Evolutionary conservation across 2,329 filamentous ascomycete genomes (phyloP), one percentile per base, ranked within the genome.

Genomic region (Penicillium sp.): DNA sequence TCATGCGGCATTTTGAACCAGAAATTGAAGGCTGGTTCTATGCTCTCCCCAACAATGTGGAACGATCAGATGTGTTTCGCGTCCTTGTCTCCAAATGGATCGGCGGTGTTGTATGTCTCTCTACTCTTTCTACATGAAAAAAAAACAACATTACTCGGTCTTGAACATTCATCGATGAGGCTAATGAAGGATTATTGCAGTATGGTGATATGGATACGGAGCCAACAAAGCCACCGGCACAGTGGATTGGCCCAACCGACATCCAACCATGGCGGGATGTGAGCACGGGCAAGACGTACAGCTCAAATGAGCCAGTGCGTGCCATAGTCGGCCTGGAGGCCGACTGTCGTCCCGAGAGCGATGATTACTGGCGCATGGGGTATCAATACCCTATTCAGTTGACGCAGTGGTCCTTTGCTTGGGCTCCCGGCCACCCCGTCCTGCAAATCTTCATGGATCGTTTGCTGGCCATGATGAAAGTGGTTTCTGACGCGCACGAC

Each of bases 11-110:
- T 32, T 43, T 43, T 11, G 42, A 43, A 12, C 42, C 42, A 8
- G 42, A 43, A n/a, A 28, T 43, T 4, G 42, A 43, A 32, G 36
- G 32, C 27, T 32, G 35, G 24, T 43, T 43, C 42, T 43, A 43
- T 6, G 33, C 42, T 9, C 33, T 43, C 5, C 42, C 42, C 4
- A 43, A 36, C 12, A 43, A 43, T 37, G 42, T 43, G 7, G 42
- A 43, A 24, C 42, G 42, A 35, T 43, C 42, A n/a, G 42, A 43
- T n/a, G 33, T 43, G 11, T 43, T 43, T 43, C 42, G 42, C 42
- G 32, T 43, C 33, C 25, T 43, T 18, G 42, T 43, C 6, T 43
- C 42, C 33, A 43, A 43, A n/a, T 37, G 42, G 42, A 43, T 43
- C 28, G 42, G 42, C 25, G 42, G 42, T n/a, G 35, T 43, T 5